Conservation (phyloP, 441 rosid genomes). For the Bocquillonia castaneifolia region DNA sequence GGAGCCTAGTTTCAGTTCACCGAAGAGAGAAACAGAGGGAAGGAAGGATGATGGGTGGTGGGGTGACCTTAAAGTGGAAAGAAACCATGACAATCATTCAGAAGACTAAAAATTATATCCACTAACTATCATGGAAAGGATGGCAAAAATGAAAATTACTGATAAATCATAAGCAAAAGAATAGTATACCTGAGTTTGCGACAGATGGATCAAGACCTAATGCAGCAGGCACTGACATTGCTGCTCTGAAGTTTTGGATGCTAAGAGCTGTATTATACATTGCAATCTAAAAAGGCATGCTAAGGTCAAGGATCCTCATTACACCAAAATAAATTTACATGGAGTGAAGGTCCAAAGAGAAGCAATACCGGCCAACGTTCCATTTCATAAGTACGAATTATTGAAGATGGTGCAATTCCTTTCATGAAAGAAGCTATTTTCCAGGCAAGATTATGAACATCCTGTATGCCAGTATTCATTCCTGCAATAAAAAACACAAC, state of each 20-base stretch:
- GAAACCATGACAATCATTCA: background rate
- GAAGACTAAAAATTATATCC: background rate
- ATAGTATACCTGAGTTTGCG: constrained; percentile 64
- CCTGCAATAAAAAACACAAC: constrained; percentile 38
- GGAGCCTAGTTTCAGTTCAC: background rate
- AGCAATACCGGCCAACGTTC: constrained; percentile 81
- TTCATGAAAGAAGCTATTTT: constrained; percentile 63
- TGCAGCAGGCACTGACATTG: constrained; percentile 86
- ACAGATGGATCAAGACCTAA: constrained; percentile 78
- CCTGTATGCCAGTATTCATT: constrained; percentile 98
- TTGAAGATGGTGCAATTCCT: constrained; percentile 59
- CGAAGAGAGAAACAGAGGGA: too few relatives aligned
- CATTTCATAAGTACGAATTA: constrained; percentile 68
- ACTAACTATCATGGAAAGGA: background rate
- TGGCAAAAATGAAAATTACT: background rate
- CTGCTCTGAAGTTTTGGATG: constrained; percentile 81
- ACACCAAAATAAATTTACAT: constrained; percentile 18
- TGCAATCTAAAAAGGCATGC: constrained; percentile 54
- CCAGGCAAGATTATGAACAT: constrained; percentile 96
- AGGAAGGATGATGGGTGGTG: too few relatives aligned
- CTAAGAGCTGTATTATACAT: constrained; percentile 73
- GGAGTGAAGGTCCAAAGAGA: constrained; percentile 20
- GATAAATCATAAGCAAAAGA: constrained; percentile 23
- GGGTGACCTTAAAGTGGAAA: background rate
- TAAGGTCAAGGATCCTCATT: constrained; percentile 25